A percentile compares a stretch with the other conserved stretches of the same genome.
Conservation (phyloP, 345 rosid species). For the Toxicodendron radicans region DNA sequence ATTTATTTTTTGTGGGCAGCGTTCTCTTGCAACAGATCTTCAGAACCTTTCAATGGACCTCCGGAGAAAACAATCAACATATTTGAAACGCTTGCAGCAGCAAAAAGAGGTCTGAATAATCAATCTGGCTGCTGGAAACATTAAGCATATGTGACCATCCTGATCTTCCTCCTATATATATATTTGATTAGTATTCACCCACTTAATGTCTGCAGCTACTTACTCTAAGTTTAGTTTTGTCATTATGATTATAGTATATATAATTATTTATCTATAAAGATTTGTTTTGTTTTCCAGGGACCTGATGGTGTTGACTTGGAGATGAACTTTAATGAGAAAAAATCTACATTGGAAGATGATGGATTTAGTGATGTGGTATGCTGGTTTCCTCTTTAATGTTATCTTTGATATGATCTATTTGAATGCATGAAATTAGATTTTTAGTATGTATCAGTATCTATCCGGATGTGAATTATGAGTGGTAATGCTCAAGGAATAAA, state of each 20-base stretch:
- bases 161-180: not conserved
- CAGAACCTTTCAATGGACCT: constrained; percentile 87
- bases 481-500: not conserved
- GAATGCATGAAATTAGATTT: constrained; percentile 1
- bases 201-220: not conserved
- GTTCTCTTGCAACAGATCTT: constrained; percentile 90
- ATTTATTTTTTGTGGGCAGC: constrained; percentile 31
- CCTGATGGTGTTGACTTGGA: constrained; percentile 84
- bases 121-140: constrained; percentile 7
- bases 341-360: constrained; percentile 62
- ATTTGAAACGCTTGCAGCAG: constrained; percentile 81
- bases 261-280: not conserved
- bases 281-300: constrained; percentile 30
- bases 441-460: not conserved
- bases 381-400: not conserved
- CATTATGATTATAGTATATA: not conserved
- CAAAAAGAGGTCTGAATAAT: constrained; percentile 69
- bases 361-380: constrained; percentile 76
- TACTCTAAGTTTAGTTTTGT: not conserved
- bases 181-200: not conserved
- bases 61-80: constrained; percentile 91
- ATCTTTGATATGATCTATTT: constrained; percentile 1
- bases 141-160: not conserved
- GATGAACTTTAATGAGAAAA: constrained; percentile 70
- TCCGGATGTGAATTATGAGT: not conserved